Conservation (phyloP, 2,329 filamentous ascomycete genomes). For the Nemania sp. region DNA sequence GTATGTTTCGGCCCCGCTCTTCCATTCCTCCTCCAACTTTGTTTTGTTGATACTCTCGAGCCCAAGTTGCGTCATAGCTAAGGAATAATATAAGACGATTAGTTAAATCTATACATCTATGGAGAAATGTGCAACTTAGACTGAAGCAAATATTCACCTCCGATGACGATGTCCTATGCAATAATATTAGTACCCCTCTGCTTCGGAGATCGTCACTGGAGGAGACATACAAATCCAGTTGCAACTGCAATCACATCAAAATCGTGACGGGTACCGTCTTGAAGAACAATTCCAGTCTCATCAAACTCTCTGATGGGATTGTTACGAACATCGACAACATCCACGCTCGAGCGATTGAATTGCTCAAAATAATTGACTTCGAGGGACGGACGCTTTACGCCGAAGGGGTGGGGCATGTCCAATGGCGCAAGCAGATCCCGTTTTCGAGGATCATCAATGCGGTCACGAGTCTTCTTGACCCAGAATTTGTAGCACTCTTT, state of each 20-base stretch:
- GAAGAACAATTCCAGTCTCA: conserved; percentile 46
- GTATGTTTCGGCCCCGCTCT: conserved; percentile 36
- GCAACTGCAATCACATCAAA: conserved; percentile 52
- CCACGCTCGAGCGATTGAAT: conserved; percentile 50
- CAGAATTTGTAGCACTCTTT: conserved; percentile 60
- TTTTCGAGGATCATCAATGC: conserved; percentile 54
- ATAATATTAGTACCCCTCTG: conserved; percentile 1
- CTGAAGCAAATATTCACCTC: conserved; percentile 34
- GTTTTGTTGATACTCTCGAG: conserved; percentile 47
- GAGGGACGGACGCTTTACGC: conserved; percentile 42
- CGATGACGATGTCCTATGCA: conserved; percentile 42
- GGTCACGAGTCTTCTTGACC: conserved; percentile 53
- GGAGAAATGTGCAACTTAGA: background rate
- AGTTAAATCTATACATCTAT: background rate
- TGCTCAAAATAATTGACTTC: conserved; percentile 53
- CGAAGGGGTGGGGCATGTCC: conserved; percentile 52
- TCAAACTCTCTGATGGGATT: conserved; percentile 49
- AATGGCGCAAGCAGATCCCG: conserved; percentile 57
- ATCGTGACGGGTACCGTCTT: conserved; percentile 48
- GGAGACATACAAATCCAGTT: conserved; percentile 50
- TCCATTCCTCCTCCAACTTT: conserved; percentile 50
- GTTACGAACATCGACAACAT: conserved; percentile 48
- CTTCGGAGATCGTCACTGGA: background rate
- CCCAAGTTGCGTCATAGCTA: conserved; percentile 51
- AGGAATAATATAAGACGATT: background rate